Evolutionary conservation across 2,329 filamentous ascomycete species (phyloP), one percentile per base, ranked within the genome.

Genomic region (Hymenoscyphus salicellus): DNA sequence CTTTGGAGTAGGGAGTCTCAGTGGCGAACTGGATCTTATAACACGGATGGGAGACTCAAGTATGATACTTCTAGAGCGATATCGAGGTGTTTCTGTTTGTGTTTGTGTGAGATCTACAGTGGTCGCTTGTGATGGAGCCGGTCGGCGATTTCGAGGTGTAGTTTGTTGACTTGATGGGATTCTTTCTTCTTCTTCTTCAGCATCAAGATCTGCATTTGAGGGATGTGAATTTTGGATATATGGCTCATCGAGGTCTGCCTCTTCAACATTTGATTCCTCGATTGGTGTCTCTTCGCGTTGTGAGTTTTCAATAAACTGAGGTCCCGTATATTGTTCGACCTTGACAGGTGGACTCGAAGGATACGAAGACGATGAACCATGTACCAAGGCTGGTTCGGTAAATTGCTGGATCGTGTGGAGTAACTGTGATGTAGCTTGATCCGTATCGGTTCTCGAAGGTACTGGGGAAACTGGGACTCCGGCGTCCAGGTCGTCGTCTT

Each of bases 41-140:
- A 63, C 68, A 28, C 70, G 69, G 11, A 66, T 62, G 4, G 73
- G 72, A 20, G 72, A 75, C 61, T 74, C 73, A 36, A 63, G 71
- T 17, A 74, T 64, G 1, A 73, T 46, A 11, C 55, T 58, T 10
- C 58, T n/a, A n/a, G 60, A 63, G 28, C 55, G 60, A 30, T 69
- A 65, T 28, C 60, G 65, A 28, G 65, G 69, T 4, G 70, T 69
- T 66, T 64, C 67, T 28, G 68, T 68, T 66, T 65, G 68, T 23
- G 69, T 60, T 64, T 73, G 72, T 2, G 66, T 72, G 23, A 74
- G 67, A 55, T 74, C 72, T 3, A 75, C 72, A 1, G 74, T 76
- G 8, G 69, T 68, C n/a, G 74, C 74, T 65, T 75, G 74, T 4
- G 74, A 76, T 5, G 64, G 61, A 20, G 26, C 62, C 23, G 30